Base-by-base conservation (phyloP, 2,329 filamentous ascomycete species). In the Fusarium buxicola region DNA sequence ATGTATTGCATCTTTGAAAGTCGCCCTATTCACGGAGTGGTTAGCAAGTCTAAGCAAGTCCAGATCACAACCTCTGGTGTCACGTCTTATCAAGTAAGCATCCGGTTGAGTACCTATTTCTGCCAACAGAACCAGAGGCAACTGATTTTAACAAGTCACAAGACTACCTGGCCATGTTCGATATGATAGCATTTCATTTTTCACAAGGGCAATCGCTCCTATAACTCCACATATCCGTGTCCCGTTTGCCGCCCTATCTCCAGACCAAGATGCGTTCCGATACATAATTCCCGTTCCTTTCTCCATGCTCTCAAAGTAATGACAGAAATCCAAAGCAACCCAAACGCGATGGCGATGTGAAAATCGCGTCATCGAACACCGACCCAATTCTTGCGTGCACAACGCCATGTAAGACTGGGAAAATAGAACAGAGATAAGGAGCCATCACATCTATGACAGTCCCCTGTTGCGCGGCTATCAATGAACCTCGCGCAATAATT, bases 161-260 rank as follows among this genome's bases (percentile, higher is more conserved):
- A 21, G 15, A n/a, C n/a, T n/a, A n/a, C 16, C 16, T 16, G 8
- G 21, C 30, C 12, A 45, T 25, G 11, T 43, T 66, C 21, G 46
- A 51, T 45, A 45, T 21, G 18, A 43, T 43, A 15, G 38, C 31
- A 66, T 39, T 66, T 65, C 57, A 58, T 66, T 59, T 63, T 53
- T 32, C 48, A 58, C 34, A 25, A 35, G 53, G 36, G 36, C 35
- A 63, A 36, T 65, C 58, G 63, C 62, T 65, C 62, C 62, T 35
- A 18, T 21, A 65, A 65, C 62, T 66, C 62, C 62, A 58, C 21
- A 57, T 53, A 49, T 51, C 61, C 53, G 36, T 40, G 13, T 52
- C 25, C 36, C 60, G 16, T 58, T 41, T 50, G 28, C 48, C 16
- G 15, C 34, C 30, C 48, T 27, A 21, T 47, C 53, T 66, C 32